Evolutionary conservation across 371 early-diverging fungal species (phyloP), one percentile per base, ranked within the genome.

Genomic region (Syncephalastrum contaminatum): DNA sequence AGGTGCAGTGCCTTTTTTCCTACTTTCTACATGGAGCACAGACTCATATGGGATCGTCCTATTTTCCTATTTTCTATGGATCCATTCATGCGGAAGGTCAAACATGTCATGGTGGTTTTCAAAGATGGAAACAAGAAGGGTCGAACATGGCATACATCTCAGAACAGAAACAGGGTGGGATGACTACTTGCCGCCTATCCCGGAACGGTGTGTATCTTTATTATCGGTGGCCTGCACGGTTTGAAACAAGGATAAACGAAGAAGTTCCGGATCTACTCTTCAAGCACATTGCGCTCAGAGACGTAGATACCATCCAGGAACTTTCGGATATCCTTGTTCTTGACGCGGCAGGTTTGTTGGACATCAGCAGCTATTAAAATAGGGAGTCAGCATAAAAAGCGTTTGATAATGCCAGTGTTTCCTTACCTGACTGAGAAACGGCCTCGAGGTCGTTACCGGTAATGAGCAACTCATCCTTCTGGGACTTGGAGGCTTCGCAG

Each of bases 271-370:
- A 25, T 36, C 36, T 61, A 61, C 52, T 61, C 60, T 54, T 72
- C 71, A 43, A 79, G 53, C 50, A 73, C 73, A 30, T 72, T 73
- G 59, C 80, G 80, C 79, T 93, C 92, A 56, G 96, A 95, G 61
- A 98, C 94, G 89, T 97, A 98, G 91, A 98, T 91, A 88, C 98
- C 99, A 81, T 99, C 99, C 79, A 99, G 86, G 92, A 99, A 99
- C 85, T 98, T 97, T 86, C 99, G 94, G 81, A 96, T 95, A 95
- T 95, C 95, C 84, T 90, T 88, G 78, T 90, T 90, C 84, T 88
- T 90, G 63, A 90, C 90, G 50, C 81, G 70, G 71, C 84, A 83
- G 62, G 85, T 75, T 65, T 91, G 90, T 60, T 88, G 85, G 63
- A 95, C 90, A 64, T 82, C 81, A 58, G 91, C 93, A 65, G 93